Evolutionary conservation across 768 basidiomycete genomes (phyloP), one percentile per base, ranked within the genome.

Genomic region (Neoboletus subvelutipes): DNA sequence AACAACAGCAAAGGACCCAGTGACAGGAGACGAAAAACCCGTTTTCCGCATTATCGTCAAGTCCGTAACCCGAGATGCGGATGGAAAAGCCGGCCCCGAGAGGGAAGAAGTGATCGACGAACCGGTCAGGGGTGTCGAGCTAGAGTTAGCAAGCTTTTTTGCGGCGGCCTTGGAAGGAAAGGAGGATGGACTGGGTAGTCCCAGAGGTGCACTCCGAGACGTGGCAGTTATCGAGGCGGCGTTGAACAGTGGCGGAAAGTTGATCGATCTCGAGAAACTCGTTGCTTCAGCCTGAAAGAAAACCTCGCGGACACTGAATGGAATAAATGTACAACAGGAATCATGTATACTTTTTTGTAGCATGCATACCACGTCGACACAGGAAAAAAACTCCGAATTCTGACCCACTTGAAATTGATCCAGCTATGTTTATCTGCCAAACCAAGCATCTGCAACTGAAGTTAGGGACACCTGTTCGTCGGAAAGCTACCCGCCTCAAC

Each of bases 211-310:
- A 31, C 71, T 95, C 59, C 74, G 75, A 59, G 92, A 94, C 67
- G 84, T 94, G 29, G 89, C 87, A 28, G 76, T 92, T 64, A 87
- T 95, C 57, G 79, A 95, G 74, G 91, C 88, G 28, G 83, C 82
- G 29, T 73, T 94, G 75, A 85, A 80, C 37, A 87, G 86, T 62
- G 72, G 80, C 20, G 90, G 90, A 7, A 64, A 75, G 56, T 67
- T 80, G 37, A 77, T 92, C 3, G 82, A 88, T 69, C 72, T 93
- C 47, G 66, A 67, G 51, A 76, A 70, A 60, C 66, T 77, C 1
- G 66, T 72, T 17, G 0, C 63, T 17, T 48, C 51, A 7, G 42
- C 45, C 18, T 63, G 50, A 57, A 45, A 41, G 33, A 10, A 5
- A 34, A 20, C 11, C 17, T 33, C 36, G 28, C 11, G 20, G 20